These are phyloP conservation scores for Magnaporthiopsis rhizophila DNA, from an alignment of 2,329 filamentous ascomycete genomes.

Conservation along the genomic window DNA sequence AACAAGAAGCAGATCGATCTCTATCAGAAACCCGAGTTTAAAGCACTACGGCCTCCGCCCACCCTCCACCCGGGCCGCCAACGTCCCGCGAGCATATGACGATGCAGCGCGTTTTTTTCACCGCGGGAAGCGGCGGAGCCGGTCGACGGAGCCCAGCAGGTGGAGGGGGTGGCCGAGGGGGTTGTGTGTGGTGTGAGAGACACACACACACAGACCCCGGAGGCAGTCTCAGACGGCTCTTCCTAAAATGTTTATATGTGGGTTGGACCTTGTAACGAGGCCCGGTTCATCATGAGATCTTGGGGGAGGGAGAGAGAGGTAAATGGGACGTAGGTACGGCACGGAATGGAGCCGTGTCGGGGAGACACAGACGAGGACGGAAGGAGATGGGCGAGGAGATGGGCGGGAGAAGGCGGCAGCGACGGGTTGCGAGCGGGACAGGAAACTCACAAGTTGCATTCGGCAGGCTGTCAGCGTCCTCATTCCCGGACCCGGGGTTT, in stretches of 20 bases:
- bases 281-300: constrained; percentile 27
- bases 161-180: constrained; percentile 10
- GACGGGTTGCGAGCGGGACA: neutral
- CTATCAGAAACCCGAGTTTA: constrained; percentile 30
- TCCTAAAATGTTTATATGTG: constrained; percentile 24
- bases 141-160: neutral
- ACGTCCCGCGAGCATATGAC: constrained; percentile 25
- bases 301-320: neutral
- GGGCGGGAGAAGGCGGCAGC: neutral
- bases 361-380: neutral
- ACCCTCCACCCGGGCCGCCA: constrained; percentile 14
- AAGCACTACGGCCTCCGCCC: constrained; percentile 29
- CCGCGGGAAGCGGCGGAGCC: neutral
- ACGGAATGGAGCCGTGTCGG: too few relatives aligned
- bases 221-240: constrained; percentile 33
- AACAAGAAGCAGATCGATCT: constrained; percentile 8
- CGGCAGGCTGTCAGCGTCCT: too few relatives aligned
- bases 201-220: constrained; percentile 6
- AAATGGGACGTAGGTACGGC: too few relatives aligned
- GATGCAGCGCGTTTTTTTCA: constrained; percentile 22
- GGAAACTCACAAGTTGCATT: neutral
- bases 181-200: constrained; percentile 2
- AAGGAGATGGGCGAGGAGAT: neutral
- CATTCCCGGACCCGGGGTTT: too few relatives aligned
- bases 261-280: constrained; percentile 21